phyloP scores from a whole-genome alignment of 2,329 filamentous ascomycete species.

The Elsinoe australis region DNA sequence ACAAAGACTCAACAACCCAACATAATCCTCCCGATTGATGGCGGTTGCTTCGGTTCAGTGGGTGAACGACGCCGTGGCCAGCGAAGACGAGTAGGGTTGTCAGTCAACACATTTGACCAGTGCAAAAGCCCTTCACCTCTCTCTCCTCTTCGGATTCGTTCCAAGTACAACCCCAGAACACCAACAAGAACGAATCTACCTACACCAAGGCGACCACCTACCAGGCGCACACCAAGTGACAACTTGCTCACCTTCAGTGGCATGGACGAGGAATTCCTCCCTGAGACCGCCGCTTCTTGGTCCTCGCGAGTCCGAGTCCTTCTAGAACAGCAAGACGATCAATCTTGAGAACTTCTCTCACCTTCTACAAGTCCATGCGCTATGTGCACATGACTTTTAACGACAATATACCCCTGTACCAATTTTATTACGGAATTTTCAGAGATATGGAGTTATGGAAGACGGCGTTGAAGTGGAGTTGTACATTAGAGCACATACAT shows the following conservation, averaged over 20 bases:
- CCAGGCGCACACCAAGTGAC: conserved; percentile 9
- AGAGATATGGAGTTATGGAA: too few species aligned
- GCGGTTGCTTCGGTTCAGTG: conserved; percentile 9
- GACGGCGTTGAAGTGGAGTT: too few species aligned
- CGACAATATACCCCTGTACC: conserved; percentile 6
- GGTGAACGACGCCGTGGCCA: conserved; percentile 9
- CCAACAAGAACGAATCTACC: background rate
- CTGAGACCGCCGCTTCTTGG: conserved; percentile 1
- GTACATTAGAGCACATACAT: too few species aligned
- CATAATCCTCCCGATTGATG: conserved; percentile 12
- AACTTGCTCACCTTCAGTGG: conserved; percentile 10
- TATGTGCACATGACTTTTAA: background rate
- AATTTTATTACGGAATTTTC: too few species aligned
- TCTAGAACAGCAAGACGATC: background rate
- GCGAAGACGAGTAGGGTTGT: conserved; percentile 1
- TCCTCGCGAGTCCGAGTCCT: background rate
- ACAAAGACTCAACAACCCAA: conserved; percentile 12
- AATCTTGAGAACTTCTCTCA: background rate
- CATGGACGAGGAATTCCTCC: background rate
- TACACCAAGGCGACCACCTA: conserved; percentile 9
- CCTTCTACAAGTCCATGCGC: background rate
- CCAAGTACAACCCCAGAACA: conserved; percentile 9
- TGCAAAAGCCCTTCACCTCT: background rate
- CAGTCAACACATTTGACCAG: background rate
- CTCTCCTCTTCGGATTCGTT: conserved; percentile 2